These are phyloP conservation scores for Ophiocordyceps unilateralis DNA, from an alignment of 2,329 filamentous ascomycete genomes.

Conservation along the genomic window DNA sequence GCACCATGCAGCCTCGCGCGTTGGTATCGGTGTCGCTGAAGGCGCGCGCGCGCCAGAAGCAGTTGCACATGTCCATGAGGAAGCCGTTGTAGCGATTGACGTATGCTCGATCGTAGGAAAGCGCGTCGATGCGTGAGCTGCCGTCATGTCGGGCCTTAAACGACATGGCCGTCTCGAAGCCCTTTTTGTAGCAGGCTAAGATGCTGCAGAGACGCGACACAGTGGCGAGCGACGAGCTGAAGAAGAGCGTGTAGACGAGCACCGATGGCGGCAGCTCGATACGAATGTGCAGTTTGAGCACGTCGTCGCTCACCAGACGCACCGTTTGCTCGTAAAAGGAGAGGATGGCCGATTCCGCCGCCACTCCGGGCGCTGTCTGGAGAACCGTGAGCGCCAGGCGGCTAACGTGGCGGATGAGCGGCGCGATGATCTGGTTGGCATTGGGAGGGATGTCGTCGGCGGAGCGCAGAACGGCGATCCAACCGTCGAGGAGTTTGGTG, in stretches of 20 bases:
- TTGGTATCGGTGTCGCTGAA: slow-evolving; percentile 50
- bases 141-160: slow-evolving; percentile 15
- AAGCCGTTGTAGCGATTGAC: slow-evolving; percentile 65
- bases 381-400: slow-evolving; percentile 40
- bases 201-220: slow-evolving; percentile 54
- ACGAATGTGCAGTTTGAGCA: slow-evolving; percentile 35
- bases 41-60: slow-evolving; percentile 60
- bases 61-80: slow-evolving; percentile 76
- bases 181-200: slow-evolving; percentile 54
- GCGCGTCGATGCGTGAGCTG: slow-evolving; percentile 13
- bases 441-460: slow-evolving; percentile 16
- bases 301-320: slow-evolving; percentile 33
- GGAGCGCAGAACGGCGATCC: slow-evolving; percentile 29
- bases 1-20: slow-evolving; percentile 35
- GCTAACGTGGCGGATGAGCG: slow-evolving; percentile 32
- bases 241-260: slow-evolving; percentile 55
- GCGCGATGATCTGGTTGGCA: slow-evolving; percentile 19
- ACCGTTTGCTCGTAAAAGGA: slow-evolving; percentile 53
- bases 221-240: slow-evolving; percentile 43
- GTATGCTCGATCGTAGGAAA: slow-evolving; percentile 37
- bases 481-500: slow-evolving; percentile 44
- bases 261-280: slow-evolving; percentile 51
- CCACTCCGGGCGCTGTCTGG: slow-evolving; percentile 28
- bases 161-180: slow-evolving; percentile 49
- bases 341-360: slow-evolving; percentile 38